Evolutionary conservation across 2,329 filamentous ascomycete genomes (phyloP), one percentile per base, ranked within the genome.

Genomic region (Dryadomyces quercivorus): DNA sequence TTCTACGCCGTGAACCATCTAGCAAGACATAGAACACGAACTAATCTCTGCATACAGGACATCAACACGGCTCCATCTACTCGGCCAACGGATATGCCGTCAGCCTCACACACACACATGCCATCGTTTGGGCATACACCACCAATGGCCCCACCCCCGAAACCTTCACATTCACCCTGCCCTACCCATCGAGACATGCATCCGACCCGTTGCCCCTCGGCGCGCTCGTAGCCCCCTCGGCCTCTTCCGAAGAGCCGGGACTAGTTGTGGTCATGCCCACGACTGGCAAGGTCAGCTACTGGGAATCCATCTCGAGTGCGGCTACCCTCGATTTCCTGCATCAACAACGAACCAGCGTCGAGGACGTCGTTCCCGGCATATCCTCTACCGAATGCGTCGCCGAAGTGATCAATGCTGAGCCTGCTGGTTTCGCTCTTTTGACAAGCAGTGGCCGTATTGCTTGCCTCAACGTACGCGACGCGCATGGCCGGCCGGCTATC

Each of bases 281-380:
- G 18, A 90, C 78, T 50, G 93, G 93, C 52, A 91, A 85, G 67
- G 82, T 97, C 52, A 84, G 88, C 47, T 97, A 93, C 68, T 97
- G 93, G 90, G 93, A 97, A 66, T 94, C 89, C 43, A 87, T 97
- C 59, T 90, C 92, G 55, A 90, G 84, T 67, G 90, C 89, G 10
- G 87, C 90, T 43, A 89, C 88, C 1, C 77, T 94, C 54, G 88
- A 87, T 59, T 80, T 94, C 44, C 87, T 92, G 63, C 85, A 86
- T 60, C 86, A 94, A 65, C 86, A 88, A 63, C 83, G 86, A 60
- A 85, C 83, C 59, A 88, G 88, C 16, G 81, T 95, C 16, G 88
- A 94, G 63, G 82, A 87, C 48, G 73, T 73, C 2, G 81, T 95
- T 58, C 75, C 80, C 2, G 85, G 86, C 58, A 77, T 96, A 69